phyloP scores from a whole-genome alignment of 2,329 filamentous ascomycete species.

The Botrytis squamosa region DNA sequence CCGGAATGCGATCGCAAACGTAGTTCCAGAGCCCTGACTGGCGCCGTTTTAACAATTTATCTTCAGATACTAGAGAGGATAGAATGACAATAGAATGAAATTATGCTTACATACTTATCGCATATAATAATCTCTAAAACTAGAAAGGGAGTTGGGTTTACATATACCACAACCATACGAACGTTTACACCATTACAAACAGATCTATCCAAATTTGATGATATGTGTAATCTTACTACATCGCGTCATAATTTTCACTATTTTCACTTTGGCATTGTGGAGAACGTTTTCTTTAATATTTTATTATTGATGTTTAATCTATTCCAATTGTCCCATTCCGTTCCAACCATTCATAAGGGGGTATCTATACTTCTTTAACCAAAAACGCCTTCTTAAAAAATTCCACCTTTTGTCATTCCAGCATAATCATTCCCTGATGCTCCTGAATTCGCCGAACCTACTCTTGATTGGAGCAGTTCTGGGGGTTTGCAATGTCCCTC shows the following conservation, averaged over 20 bases:
- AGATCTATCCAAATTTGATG: neutral
- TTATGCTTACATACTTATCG: too few relatives aligned
- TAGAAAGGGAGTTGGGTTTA: too few relatives aligned
- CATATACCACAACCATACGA: neutral
- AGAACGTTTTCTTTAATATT: neutral
- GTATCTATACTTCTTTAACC: neutral
- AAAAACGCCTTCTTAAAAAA: neutral
- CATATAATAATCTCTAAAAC: too few relatives aligned
- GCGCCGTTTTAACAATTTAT: too few relatives aligned
- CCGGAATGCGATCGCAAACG: too few relatives aligned
- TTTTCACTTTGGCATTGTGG: neutral
- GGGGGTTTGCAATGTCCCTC: slow-evolving; percentile 39
- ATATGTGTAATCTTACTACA: neutral
- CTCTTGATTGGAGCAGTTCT: slow-evolving; percentile 45
- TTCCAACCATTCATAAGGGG: neutral
- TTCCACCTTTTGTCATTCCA: neutral
- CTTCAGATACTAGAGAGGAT: too few relatives aligned
- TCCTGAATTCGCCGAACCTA: slow-evolving; percentile 35
- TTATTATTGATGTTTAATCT: neutral
- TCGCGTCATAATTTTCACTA: neutral
- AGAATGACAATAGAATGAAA: too few relatives aligned
- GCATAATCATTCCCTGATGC: neutral
- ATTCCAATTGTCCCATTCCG: neutral
- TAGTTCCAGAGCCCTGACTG: too few relatives aligned
- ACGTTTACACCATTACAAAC: neutral